These are phyloP conservation scores for Mariannaea elegans DNA, from an alignment of 2,329 filamentous ascomycete species.

Conservation along the genomic window DNA sequence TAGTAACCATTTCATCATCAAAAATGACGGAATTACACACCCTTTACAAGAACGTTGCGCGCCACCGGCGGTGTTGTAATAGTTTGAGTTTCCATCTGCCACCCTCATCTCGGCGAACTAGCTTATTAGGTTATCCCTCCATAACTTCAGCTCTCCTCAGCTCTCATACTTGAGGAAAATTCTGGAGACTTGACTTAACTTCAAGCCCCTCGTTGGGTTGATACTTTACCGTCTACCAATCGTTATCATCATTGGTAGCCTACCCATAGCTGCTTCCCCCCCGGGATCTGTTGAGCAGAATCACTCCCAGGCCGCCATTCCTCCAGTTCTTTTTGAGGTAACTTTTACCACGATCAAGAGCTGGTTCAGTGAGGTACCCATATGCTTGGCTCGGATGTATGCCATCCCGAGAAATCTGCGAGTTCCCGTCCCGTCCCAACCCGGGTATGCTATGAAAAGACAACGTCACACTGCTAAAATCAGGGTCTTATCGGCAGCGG, in stretches of 20 bases:
- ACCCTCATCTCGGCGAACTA: constrained; percentile 3
- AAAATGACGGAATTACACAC: constrained; percentile 18
- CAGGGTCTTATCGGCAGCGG: constrained; percentile 31
- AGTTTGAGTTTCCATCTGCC: constrained; percentile 17
- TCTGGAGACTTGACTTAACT: constrained; percentile 7
- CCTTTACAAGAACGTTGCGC: neutral
- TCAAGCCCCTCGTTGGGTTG: neutral
- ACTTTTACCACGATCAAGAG: constrained; percentile 1
- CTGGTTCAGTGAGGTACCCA: neutral
- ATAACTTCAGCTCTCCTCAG: neutral
- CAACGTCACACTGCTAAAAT: constrained; percentile 13
- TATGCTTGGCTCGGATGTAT: neutral
- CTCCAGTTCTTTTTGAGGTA: neutral
- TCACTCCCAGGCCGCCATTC: neutral
- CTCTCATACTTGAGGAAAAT: constrained; percentile 13
- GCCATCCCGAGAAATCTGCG: constrained; percentile 20
- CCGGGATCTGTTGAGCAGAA: neutral
- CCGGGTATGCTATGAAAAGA: neutral
- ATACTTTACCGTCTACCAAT: neutral
- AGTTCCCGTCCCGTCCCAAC: constrained; percentile 1
- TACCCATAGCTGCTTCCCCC: neutral
- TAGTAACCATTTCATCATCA: constrained; percentile 13
- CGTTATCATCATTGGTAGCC: neutral
- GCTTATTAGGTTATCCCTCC: neutral
- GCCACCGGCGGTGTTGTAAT: neutral